Conservation (phyloP, 2,329 filamentous ascomycete species). For the Fusarium compactum region DNA sequence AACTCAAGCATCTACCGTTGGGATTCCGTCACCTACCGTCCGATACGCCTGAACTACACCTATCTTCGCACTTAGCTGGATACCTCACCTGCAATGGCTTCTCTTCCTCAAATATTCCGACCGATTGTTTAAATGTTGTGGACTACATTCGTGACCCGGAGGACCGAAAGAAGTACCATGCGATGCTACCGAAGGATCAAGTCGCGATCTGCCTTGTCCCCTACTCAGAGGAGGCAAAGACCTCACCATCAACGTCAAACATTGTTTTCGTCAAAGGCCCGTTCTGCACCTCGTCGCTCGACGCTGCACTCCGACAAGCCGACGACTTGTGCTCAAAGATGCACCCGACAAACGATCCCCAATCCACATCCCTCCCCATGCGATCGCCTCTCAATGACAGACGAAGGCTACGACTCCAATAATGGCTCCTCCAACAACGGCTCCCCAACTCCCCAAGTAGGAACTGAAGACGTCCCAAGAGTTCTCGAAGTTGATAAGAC, state of each 20-base stretch:
- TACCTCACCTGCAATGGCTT: slow-evolving; percentile 19
- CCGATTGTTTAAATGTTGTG: slow-evolving; percentile 27
- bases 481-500: not conserved
- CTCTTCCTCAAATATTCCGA: not conserved
- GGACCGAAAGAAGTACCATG: not conserved
- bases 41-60: not conserved
- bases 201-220: slow-evolving; percentile 37
- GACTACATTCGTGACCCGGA: slow-evolving; percentile 21
- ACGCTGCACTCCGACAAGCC: slow-evolving; percentile 25
- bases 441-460: not conserved
- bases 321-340: slow-evolving; percentile 1
- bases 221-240: not conserved
- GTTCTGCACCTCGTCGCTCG: slow-evolving; percentile 20
- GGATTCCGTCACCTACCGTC: slow-evolving; percentile 12
- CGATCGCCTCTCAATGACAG: not conserved
- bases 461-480: not conserved
- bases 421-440: not conserved
- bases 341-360: not conserved
- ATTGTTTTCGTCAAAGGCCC: slow-evolving; percentile 31
- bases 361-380: not conserved
- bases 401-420: slow-evolving; percentile 11
- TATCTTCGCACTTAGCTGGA: slow-evolving; percentile 14
- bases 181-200: slow-evolving; percentile 8
- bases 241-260: not conserved
- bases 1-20: not conserved